Evolutionary conservation across 2,329 filamentous ascomycete genomes (phyloP), one percentile per base, ranked within the genome.

Genomic region (Curvularia lunata): DNA sequence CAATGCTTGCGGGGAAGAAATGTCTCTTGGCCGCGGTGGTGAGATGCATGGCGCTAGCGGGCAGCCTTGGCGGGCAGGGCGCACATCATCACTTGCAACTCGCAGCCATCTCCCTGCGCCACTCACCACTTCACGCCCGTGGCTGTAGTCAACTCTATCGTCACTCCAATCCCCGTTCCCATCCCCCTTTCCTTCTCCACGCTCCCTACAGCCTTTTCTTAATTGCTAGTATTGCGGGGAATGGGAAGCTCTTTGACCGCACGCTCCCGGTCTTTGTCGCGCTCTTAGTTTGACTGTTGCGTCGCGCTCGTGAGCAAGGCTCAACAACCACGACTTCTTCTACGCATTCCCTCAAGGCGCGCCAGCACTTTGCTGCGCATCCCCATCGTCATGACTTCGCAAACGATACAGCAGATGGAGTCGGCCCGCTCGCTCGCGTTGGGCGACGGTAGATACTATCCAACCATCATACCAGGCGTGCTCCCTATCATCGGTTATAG

Each of bases 341-440:
- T 34, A 61, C 60, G 52, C 49, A 59, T 58, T 53, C 59, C 64
- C 52, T 67, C 70, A 67, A 67, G 69, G 65, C 69, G 63, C 51
- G 25, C 34, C 43, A 62, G 45, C 34, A 62, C 62, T 56, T 61
- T 55, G 56, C 40, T 67, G 62, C 13, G 32, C 62, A 60, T 65
- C 63, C 45, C 62, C 16, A 54, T 56, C 60, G 59, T 53, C 59
- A 76, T 75, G 72, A 72, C 58, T 63, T 62, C 68, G 53, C 69
- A 70, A 49, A 67, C 68, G 37, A 66, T 98, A 71, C 86, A 87
- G 69, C 93, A 97, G 82, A 88, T 99, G 68, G 88, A 96, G 76
- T 89, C 91, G 70, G 95, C 95, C 63, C 91, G 95, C 73, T 91
- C 91, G 75, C 89, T 98, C 61, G 93, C 96, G 52, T 85, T 98